Conservation (phyloP, 2,329 filamentous ascomycete genomes). For the Pyrenophora graminea region DNA sequence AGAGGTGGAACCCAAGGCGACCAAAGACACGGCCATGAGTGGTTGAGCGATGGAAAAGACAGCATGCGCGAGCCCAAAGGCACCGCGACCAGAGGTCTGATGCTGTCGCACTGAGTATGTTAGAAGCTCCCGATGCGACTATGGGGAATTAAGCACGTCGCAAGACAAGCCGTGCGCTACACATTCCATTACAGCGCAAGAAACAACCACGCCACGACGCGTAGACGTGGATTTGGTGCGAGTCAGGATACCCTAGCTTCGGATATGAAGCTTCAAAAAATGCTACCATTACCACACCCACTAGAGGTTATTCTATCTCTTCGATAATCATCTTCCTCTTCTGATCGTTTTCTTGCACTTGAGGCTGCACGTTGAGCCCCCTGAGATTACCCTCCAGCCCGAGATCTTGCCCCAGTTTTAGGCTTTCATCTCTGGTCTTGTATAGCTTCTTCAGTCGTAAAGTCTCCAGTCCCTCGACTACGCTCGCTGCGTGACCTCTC, state of each 20-base stretch:
- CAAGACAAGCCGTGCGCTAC: slow-evolving; percentile 6
- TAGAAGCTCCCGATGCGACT: not conserved
- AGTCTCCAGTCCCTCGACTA: slow-evolving; percentile 68
- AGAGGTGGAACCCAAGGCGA: slow-evolving; percentile 49
- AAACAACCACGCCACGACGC: slow-evolving; percentile 20
- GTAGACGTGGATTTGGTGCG: slow-evolving; percentile 11
- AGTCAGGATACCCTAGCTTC: slow-evolving; percentile 10
- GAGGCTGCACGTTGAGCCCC: slow-evolving; percentile 51
- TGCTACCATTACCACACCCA: slow-evolving; percentile 1
- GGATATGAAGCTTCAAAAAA: slow-evolving; percentile 8
- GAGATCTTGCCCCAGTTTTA: slow-evolving; percentile 30
- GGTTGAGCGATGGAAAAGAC: slow-evolving; percentile 35
- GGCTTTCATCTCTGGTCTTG: slow-evolving; percentile 39
- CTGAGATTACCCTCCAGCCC: slow-evolving; percentile 47
- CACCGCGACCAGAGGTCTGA: not conserved
- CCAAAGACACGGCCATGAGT: slow-evolving; percentile 48
- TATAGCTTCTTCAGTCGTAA: slow-evolving; percentile 62
- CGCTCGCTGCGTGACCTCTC: slow-evolving; percentile 66
- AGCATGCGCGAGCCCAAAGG: slow-evolving; percentile 2
- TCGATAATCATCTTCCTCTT: slow-evolving; percentile 54
- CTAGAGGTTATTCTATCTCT: slow-evolving; percentile 60
- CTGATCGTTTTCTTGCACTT: slow-evolving; percentile 1
- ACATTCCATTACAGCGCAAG: slow-evolving; percentile 10
- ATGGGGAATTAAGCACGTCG: not conserved
- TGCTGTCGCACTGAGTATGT: not conserved